phyloP scores from a whole-genome alignment of 495 filamentous ascomycete genomes.

The Aspergillus leporis region DNA sequence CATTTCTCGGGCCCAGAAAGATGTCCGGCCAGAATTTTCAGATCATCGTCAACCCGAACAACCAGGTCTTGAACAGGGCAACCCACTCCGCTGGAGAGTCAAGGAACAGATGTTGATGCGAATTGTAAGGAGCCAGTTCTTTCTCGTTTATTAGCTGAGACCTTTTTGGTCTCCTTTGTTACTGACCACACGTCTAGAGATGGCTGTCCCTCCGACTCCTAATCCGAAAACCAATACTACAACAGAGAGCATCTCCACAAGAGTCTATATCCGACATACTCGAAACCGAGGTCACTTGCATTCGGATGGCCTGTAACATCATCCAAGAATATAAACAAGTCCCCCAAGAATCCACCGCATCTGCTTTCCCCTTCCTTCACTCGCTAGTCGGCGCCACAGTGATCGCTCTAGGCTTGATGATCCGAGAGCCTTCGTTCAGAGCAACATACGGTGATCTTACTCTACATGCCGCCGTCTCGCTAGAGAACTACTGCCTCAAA shows the following conservation, averaged over 20 bases:
- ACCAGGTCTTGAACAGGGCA: neutral
- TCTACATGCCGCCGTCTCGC: constrained; percentile 18
- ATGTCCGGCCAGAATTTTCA: constrained; percentile 18
- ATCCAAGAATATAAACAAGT: constrained; percentile 26
- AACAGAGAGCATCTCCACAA: neutral
- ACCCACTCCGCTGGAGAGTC: constrained; percentile 21
- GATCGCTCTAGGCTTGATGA: constrained; percentile 25
- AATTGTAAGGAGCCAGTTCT: constrained; percentile 16
- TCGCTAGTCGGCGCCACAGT: constrained; percentile 25
- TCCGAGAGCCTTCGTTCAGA: constrained; percentile 24
- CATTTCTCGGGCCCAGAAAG: constrained; percentile 22
- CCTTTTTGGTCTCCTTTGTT: neutral
- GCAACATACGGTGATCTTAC: constrained; percentile 12
- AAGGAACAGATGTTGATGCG: constrained; percentile 30
- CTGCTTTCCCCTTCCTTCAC: constrained; percentile 30
- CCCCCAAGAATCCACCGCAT: constrained; percentile 26
- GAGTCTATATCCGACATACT: constrained; percentile 10
- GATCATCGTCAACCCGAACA: constrained; percentile 12
- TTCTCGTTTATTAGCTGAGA: neutral
- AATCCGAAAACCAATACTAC: constrained; percentile 27
- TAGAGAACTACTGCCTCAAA: constrained; percentile 25
- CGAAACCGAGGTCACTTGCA: constrained; percentile 27
- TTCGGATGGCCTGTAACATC: constrained; percentile 21
- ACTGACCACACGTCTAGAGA: constrained; percentile 14
- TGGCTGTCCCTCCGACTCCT: constrained; percentile 30